phyloP scores from a whole-genome alignment of 176 grass and related monocot species.

The Triticum monococcum region DNA sequence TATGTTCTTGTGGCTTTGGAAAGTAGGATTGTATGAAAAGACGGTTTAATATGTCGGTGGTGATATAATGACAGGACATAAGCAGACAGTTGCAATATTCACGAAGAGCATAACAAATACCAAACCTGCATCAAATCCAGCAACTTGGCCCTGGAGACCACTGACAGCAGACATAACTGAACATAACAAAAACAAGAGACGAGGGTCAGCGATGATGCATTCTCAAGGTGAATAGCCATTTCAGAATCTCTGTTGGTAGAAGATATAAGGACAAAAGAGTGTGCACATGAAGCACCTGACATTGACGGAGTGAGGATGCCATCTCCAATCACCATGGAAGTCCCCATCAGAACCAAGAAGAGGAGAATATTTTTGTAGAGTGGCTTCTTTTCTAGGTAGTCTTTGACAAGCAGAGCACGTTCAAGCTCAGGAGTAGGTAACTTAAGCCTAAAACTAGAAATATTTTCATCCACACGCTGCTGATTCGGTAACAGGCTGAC shows the following conservation, averaged over 20 bases:
- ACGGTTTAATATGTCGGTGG: neutral
- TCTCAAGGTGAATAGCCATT: neutral
- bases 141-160: slow-evolving; percentile 82
- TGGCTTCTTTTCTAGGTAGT: slow-evolving; percentile 72
- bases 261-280: slow-evolving; percentile 8
- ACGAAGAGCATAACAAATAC: neutral
- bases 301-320: slow-evolving; percentile 98
- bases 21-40: slow-evolving; percentile 16
- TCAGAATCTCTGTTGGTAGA: neutral
- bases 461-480: slow-evolving; percentile 84
- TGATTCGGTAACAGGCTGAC: slow-evolving; percentile 88
- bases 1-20: neutral
- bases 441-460: slow-evolving; percentile 92
- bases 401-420: slow-evolving; percentile 79
- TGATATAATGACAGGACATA: neutral
- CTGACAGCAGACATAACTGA: slow-evolving; percentile 97
- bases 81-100: neutral
- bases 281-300: slow-evolving; percentile 64
- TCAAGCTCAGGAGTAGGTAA: slow-evolving; percentile 89
- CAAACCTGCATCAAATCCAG: slow-evolving; percentile 80
- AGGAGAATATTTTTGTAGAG: slow-evolving; percentile 74
- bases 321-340: slow-evolving; percentile 98
- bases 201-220: slow-evolving; percentile 11
- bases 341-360: slow-evolving; percentile 93
- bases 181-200: slow-evolving; percentile 21